Evolutionary conservation across 164 flowering plant genomes (phyloP), one percentile per base, ranked within the genome.

Genomic region (Kalanchoe fedtschenkoi): DNA sequence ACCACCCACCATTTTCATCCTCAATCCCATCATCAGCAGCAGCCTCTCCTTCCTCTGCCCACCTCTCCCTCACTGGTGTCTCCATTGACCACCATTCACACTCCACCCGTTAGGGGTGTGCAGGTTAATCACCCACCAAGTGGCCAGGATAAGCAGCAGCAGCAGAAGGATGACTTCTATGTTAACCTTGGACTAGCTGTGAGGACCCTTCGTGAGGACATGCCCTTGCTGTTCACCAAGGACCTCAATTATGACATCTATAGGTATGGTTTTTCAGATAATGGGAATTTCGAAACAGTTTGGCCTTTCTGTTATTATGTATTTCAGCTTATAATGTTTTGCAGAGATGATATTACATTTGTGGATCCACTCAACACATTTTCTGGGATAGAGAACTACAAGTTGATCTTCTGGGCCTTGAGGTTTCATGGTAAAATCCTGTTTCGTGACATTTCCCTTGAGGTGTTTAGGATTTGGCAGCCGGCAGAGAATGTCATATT

Each of bases 231-330:
- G 64, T 88, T 91, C 77, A 58, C 82, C 69, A 81, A 76, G 70
- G 96, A 88, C 75, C 95, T 91, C 74, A 83, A 86, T 71, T 88
- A 91, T 64, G 83, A 80, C 55, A 91, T 91, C 53, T 91, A 88
- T 81, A 85, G 96, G 97, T 89, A 44, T 44, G 51, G 7, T 19
- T 44, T n/a, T 44, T 19, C 26, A 10, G 51, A n/a, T 44, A 44
- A 44, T 44, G 24, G 19, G 51, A 44, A 3, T n/a, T n/a, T 44
- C 8, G 51, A 5, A n/a, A n/a, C n/a, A n/a, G n/a, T n/a, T n/a
- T n/a, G n/a, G n/a, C 15, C 42, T 39, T 39, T 39, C 15, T 15
- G 8, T 19, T 42, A 42, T 5, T 42, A 42, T 42, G 43, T 8
- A 39, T 39, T 15, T 42, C 46, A 42, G n/a, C n/a, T 42, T 42